Percentiles rank a stretch among this genome's conserved stretches.
Evolutionary conservation across 2,329 filamentous ascomycete species (phyloP).

Genomic region (Ophiocordyceps camponoti-floridani): DNA sequence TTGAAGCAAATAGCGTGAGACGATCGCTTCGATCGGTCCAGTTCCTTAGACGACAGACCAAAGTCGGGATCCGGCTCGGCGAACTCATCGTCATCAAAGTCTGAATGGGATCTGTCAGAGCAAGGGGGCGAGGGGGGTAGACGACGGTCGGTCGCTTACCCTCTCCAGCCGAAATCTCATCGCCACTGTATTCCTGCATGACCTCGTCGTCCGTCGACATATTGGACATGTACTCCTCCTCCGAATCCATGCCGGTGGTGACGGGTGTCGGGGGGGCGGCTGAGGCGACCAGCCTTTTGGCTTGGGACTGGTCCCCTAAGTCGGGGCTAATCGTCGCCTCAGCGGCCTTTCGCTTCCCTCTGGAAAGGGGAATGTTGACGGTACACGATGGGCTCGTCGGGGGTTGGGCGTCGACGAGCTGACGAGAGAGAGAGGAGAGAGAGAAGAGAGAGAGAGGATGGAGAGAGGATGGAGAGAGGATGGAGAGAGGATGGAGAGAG

Average conservation of each 20-base stretch:
- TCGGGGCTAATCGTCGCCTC: slow-evolving; percentile 40
- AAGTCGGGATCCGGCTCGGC: slow-evolving; percentile 38
- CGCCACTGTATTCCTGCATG: slow-evolving; percentile 61
- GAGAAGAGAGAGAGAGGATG: not conserved
- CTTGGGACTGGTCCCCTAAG: slow-evolving; percentile 21
- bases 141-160: slow-evolving; percentile 19
- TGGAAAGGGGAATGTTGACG: slow-evolving; percentile 41
- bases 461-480: not conserved
- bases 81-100: slow-evolving; percentile 41
- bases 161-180: slow-evolving; percentile 39
- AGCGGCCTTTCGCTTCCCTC: slow-evolving; percentile 46
- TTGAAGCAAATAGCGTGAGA: slow-evolving; percentile 74
- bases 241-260: slow-evolving; percentile 68
- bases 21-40: slow-evolving; percentile 52
- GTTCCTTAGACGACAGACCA: slow-evolving; percentile 35
- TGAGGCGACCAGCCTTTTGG: slow-evolving; percentile 40
- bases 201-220: slow-evolving; percentile 59
- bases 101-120: slow-evolving; percentile 17
- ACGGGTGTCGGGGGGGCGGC: slow-evolving; percentile 37
- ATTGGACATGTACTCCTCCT: slow-evolving; percentile 82
- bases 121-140: not conserved
- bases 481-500: too few species aligned
- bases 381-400: slow-evolving; percentile 4
- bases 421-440: not conserved
- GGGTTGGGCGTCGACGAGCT: slow-evolving; percentile 2